A percentile compares a stretch with the other conserved stretches of the same genome.
These are phyloP conservation scores for Huiozyma sinensis DNA, from an alignment of 805 yeast species.

Conservation along the genomic window DNA sequence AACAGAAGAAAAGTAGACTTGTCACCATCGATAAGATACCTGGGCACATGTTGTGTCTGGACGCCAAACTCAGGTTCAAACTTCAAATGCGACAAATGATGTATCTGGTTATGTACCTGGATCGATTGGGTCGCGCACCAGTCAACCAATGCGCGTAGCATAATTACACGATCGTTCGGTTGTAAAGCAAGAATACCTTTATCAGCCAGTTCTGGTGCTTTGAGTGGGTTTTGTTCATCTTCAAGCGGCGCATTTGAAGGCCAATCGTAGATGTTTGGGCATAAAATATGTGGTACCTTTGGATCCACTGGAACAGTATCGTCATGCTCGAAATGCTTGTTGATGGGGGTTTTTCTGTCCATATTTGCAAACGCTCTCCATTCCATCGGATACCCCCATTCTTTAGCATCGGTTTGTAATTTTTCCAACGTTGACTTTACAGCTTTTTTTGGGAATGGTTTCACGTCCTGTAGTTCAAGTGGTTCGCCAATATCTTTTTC, in stretches of 20 bases:
- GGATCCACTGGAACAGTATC: conserved; percentile 12
- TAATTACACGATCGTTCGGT: conserved; percentile 11
- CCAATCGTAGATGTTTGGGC: conserved; percentile 11
- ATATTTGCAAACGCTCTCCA: conserved; percentile 10
- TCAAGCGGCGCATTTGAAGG: conserved; percentile 4
- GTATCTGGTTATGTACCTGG: conserved; percentile 14
- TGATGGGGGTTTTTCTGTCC: conserved; percentile 1
- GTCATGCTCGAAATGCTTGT: conserved; percentile 6
- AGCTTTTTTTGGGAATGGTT: conserved; percentile 7
- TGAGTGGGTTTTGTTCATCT: conserved; percentile 10
- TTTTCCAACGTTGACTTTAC: conserved; percentile 7
- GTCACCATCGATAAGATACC: conserved; percentile 14
- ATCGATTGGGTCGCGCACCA: conserved; percentile 17
- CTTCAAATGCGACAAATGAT: conserved; percentile 15
- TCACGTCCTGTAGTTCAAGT: conserved; percentile 6
- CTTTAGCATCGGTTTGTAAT: conserved; percentile 8
- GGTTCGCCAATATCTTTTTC: conserved; percentile 13
- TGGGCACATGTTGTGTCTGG: conserved; percentile 18
- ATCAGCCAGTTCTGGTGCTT: conserved; percentile 9
- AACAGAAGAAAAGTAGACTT: conserved; percentile 9
- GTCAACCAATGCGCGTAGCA: conserved; percentile 11
- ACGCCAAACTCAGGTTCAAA: conserved; percentile 18
- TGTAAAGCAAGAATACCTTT: conserved; percentile 13
- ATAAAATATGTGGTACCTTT: conserved; percentile 10
- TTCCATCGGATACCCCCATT: conserved; percentile 23